Evolutionary conservation across 305 asterid genomes (phyloP), one percentile per base, ranked within the genome.

Genomic region (Fraxinus albicans): DNA sequence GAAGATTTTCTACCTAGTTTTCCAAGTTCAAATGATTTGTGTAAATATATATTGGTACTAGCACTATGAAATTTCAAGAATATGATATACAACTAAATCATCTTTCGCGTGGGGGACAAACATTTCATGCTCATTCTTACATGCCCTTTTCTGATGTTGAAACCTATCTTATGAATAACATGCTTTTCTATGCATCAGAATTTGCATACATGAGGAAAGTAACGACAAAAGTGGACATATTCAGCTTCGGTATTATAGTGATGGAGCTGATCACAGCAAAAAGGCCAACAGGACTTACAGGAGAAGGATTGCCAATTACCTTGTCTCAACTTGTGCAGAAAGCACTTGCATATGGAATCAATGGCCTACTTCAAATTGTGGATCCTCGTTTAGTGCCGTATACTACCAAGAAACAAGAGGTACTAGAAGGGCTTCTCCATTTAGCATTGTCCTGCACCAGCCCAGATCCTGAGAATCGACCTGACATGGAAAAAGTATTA

Each of bases 181-280:
- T 58, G 19, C 33, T 82, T 53, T 27, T 72, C n/a, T 77, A 8
- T 84, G 81, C 9, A 73, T 35, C 92, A 95, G 98, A 95, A 85
- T 86, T 92, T 55, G 98, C 99, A 47, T 95, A 94, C 84, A 89
- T 89, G 97, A 90, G 93, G 92, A 90, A 86, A 78, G 92, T 93
- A 2, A 89, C 94, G 29, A 93, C 95, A 25, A 94, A 94, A 78
- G 95, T 93, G 79, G 98, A 95, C 65, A 90, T 94, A 31, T 95
- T 94, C 89, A 94, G 98, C 95, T 94, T 89, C 35, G 97, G 99
- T 4, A 86, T 95, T 31, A 88, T 95, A 53, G 73, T 86, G 53
- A 91, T 93, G 98, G 98, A 95, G 89, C 15, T 95, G 60, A 82
- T 94, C 36, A 95, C 99, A 4, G 87, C 86, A 82, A 89, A 85